Evolutionary conservation across 2,329 filamentous ascomycete genomes (phyloP), one percentile per base, ranked within the genome.

Genomic region (Cladosporium sp.): DNA sequence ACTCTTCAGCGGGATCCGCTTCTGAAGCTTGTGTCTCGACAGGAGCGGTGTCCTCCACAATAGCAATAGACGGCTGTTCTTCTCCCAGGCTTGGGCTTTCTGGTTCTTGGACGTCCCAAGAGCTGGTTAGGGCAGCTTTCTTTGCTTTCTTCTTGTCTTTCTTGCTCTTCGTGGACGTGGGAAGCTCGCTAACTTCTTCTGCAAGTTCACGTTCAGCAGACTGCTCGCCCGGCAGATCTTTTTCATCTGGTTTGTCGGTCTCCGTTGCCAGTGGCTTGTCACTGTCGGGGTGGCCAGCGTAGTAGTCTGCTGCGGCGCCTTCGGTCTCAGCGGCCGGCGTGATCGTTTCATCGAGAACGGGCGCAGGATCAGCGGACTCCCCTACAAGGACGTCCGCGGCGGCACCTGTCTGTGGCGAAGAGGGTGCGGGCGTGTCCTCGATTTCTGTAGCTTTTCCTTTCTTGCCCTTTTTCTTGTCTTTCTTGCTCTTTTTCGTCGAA

Each of bases 101-200:
- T 59, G 24, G 57, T 21, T 44, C 32, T 36, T 36, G 21, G 7
- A 32, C 11, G 24, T 58, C 59, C 59, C 59, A 62, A 7, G 30
- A 36, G 15, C 26, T 38, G n/a, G 63, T 41, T 18, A 15, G 15
- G 28, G 59, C 59, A 28, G 47, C 47, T 32, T 67, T 67, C 66
- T 70, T 74, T 1, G 72, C 74, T 67, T 81, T 81, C 58, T 79
- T 79, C 71, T 80, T 80, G 28, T 79, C 77, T 63, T 81, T 82
- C 72, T 81, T 80, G 38, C 77, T 75, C 67, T 73, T 78, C 34
- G 65, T 64, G 58, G 54, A 63, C 7, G 59, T 51, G 34, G 55
- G 38, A 7, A 68, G 52, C 2, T 8, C n/a, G 8, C 8, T 8
- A 65, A 66, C 71, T 34, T 63, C 60, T 44, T 73, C 69, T 21